Percentiles rank a stretch among this genome's conserved stretches.
Evolutionary conservation across 768 basidiomycete species (phyloP).

Genomic region (Collybia sp.): DNA sequence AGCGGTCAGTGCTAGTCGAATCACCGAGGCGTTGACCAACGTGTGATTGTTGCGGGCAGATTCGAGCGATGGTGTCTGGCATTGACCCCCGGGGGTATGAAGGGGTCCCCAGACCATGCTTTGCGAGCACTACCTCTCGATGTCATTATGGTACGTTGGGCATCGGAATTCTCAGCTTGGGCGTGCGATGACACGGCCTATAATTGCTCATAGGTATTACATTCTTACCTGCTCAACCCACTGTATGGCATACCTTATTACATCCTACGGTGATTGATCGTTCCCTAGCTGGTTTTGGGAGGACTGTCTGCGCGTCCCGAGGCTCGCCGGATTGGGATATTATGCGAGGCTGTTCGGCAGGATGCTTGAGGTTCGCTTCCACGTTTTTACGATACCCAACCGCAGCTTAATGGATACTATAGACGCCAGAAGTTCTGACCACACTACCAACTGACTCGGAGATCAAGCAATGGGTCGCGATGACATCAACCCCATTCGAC

Average conservation of each 20-base stretch:
- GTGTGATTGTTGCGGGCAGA: background rate
- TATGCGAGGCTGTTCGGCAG: conserved; percentile 4
- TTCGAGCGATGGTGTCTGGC: conserved; percentile 15
- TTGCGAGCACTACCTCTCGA: no score
- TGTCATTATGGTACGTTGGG: conserved; percentile 11
- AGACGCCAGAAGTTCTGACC: background rate
- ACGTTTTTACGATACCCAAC: background rate
- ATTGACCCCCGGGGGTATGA: background rate
- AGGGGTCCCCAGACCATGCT: background rate
- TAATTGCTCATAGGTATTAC: conserved; percentile 7
- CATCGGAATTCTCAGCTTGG: background rate
- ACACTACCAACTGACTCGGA: background rate
- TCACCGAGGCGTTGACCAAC: background rate
- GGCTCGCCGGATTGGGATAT: conserved; percentile 8
- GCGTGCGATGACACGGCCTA: background rate
- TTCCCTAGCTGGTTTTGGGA: conserved; percentile 10
- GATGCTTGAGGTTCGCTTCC: background rate
- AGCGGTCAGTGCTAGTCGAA: conserved; percentile 2
- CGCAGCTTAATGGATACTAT: background rate
- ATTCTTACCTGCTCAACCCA: conserved; percentile 16
- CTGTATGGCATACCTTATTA: background rate
- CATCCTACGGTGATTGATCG: background rate
- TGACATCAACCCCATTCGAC: no score
- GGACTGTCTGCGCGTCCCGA: conserved; percentile 12
- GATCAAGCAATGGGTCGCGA: background rate